Conservation (phyloP, 208 protist species). For the Pavlovales sp. region DNA sequence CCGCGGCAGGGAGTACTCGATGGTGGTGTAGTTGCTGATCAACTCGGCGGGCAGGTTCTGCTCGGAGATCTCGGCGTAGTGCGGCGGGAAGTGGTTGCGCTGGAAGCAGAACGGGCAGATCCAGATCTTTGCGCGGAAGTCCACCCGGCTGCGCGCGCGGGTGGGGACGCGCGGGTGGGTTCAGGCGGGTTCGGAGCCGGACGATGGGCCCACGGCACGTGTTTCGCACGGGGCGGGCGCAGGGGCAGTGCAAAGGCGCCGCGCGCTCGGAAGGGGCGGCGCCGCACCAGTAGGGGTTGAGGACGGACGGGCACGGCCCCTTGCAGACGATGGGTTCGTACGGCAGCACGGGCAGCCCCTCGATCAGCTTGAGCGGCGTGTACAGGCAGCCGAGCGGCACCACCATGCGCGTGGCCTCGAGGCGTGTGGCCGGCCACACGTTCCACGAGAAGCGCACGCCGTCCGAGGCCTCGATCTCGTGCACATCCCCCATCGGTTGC, state of each 20-base stretch:
- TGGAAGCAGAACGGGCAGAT: slow-evolving; percentile 88
- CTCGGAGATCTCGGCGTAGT: slow-evolving; percentile 82
- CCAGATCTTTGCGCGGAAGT: slow-evolving; percentile 72
- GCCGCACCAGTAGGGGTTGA: slow-evolving; percentile 88
- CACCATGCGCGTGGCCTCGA: slow-evolving; percentile 87
- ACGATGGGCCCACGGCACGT: no score
- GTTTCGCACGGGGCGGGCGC: no score
- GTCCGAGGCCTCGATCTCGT: slow-evolving; percentile 66
- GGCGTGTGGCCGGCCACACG: slow-evolving; percentile 80
- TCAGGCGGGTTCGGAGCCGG: neutral
- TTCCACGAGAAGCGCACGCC: slow-evolving; percentile 89
- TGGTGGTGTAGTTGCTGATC: slow-evolving; percentile 78
- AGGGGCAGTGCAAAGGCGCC: no score
- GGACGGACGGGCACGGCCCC: slow-evolving; percentile 74
- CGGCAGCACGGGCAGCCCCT: slow-evolving; percentile 67
- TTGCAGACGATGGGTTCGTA: slow-evolving; percentile 88
- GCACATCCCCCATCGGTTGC: slow-evolving; percentile 49
- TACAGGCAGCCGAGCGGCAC: slow-evolving; percentile 91
- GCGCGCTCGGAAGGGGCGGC: no score
- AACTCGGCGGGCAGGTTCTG: slow-evolving; percentile 82
- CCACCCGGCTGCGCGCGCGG: slow-evolving; percentile 56
- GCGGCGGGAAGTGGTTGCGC: slow-evolving; percentile 85
- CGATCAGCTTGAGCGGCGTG: slow-evolving; percentile 83
- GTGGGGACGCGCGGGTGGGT: slow-evolving; percentile 50
- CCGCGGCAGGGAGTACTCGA: slow-evolving; percentile 83